Evolutionary conservation across 768 basidiomycete genomes (phyloP), one percentile per base, ranked within the genome.

Genomic region (Phaffia australis): DNA sequence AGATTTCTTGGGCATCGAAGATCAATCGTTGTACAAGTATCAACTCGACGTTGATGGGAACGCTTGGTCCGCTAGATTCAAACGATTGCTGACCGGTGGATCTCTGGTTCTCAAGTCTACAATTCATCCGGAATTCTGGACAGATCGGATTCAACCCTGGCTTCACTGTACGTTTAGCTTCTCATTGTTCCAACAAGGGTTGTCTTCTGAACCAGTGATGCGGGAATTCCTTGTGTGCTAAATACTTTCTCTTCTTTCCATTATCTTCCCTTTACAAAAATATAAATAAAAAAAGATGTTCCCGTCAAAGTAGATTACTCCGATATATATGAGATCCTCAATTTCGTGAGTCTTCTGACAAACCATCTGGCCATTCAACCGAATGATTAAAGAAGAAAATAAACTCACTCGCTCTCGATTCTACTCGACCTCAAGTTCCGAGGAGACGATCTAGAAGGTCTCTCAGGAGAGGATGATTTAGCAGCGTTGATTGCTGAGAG

Each of bases 311-410:
- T 85, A 0, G 84, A 86, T 69, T 80, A 85, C 16, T 79, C 81
- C 0, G 86, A 88, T 74, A 74, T 89, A 3, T 81, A 86, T 73
- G 88, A 89, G 70, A 78, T 83, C 3, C 79, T 87, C 54, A 75
- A 83, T 0, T 90, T 90, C 78, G n/a, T n/a, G n/a, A n/a, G n/a
- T n/a, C n/a, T n/a, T n/a, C n/a, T n/a, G n/a, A n/a, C n/a, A n/a
- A n/a, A n/a, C n/a, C n/a, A n/a, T n/a, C n/a, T n/a, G n/a, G n/a
- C n/a, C n/a, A n/a, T n/a, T n/a, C n/a, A n/a, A n/a, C n/a, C n/a
- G n/a, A n/a, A n/a, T n/a, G n/a, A n/a, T n/a, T n/a, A n/a, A n/a
- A n/a, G n/a, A n/a, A n/a, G n/a, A n/a, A n/a, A n/a, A n/a, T n/a
- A n/a, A n/a, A n/a, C n/a, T n/a, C n/a, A n/a, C n/a, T n/a, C n/a